Base-by-base conservation (phyloP, 192 early-diverging fungal species). In the Linnemannia elongata region DNA sequence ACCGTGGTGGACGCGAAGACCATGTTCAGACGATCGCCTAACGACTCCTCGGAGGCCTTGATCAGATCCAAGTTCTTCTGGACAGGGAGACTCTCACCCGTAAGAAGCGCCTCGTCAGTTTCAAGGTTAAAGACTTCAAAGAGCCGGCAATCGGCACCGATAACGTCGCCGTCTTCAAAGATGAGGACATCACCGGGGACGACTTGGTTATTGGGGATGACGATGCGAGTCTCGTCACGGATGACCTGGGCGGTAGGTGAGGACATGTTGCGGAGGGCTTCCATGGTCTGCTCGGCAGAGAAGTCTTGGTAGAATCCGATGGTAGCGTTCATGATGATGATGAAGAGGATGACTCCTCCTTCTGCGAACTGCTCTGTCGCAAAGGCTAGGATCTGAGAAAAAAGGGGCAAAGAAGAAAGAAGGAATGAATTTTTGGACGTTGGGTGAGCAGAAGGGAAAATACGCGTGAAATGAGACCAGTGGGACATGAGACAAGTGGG, bases 251-350 rank as follows among this genome's bases (percentile, higher is more conserved):
- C 94, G 74, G 95, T 94, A 5, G 97, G 97, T 24, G 97, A 97
- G 15, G 94, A 92, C 89, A 99, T 91, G 41, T 95, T 94, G 70
- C 96, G 91, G 60, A 99, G 90, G 54, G 98, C 96, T 82, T 99
- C 97, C 94, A 99, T 93, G 41, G 98, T 97, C 77, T 97, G 95
- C 82, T 95, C 97, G 12, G 98, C 97, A 73, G 94, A 93, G 88
- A 93, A 98, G 82, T 99, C 98, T 91, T 99, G 98, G 17, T 92
- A 82, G 80, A 98, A 97, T 4, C 98, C 98, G 77, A 99, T 96
- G 42, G 92, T 74, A 20, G 96, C 93, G 84, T 98, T 98, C 75
- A 97, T 79, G 49, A 94, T 86, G 42, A 96, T 95, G 49, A 98
- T 96, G 69, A 95, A 91, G 39, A 92, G 85, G 49, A 97, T 92